Evolutionary conservation across 768 basidiomycete genomes (phyloP).

Genomic region (Tubosaeta sp.): DNA sequence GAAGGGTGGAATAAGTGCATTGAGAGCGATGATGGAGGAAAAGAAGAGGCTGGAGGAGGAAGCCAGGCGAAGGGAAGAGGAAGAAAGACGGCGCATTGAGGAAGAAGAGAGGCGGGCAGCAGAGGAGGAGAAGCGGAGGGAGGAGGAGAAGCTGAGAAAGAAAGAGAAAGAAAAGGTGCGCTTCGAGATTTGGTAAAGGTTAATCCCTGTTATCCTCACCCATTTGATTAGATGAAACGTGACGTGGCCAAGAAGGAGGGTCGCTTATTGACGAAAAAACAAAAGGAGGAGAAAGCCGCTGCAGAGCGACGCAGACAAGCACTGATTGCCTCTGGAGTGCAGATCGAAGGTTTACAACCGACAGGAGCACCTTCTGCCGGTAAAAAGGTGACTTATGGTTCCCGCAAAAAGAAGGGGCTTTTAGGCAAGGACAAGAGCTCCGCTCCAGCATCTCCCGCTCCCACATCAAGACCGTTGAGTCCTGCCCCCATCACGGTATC

Average conservation of each 20-base stretch:
- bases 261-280: constrained; percentile 91
- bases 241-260: constrained; percentile 94
- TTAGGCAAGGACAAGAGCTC: constrained; percentile 39
- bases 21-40: constrained; percentile 91
- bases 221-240: constrained; percentile 65
- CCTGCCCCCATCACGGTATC: constrained; percentile 24
- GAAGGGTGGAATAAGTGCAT: constrained; percentile 74
- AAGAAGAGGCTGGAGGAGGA: constrained; percentile 88
- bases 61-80: constrained; percentile 63
- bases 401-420: constrained; percentile 73
- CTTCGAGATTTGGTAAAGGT: neutral
- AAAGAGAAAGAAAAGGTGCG: constrained; percentile 88
- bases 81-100: constrained; percentile 76
- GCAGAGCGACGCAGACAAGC: constrained; percentile 91
- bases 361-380: constrained; percentile 36
- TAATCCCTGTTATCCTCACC: neutral
- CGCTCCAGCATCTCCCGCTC: constrained; percentile 42
- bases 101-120: constrained; percentile 80
- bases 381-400: constrained; percentile 81
- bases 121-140: constrained; percentile 72
- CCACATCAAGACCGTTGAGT: constrained; percentile 51
- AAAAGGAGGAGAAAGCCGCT: constrained; percentile 88
- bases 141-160: constrained; percentile 77
- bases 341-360: constrained; percentile 81
- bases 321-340: constrained; percentile 81